phyloP scores from a whole-genome alignment of 306 rosid genomes.

The Cicer yamashitae region DNA sequence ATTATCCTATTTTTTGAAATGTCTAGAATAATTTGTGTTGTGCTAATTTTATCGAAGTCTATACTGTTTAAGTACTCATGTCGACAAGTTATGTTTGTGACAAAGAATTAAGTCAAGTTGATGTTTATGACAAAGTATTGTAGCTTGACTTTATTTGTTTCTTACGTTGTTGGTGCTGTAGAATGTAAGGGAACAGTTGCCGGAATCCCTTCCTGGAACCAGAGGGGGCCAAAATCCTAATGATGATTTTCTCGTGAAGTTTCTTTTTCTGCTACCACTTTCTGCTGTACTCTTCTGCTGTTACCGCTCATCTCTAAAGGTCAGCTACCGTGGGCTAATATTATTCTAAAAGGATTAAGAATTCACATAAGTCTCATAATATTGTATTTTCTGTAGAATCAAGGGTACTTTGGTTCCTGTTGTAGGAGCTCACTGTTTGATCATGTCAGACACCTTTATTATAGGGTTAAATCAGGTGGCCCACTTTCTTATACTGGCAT shows the following conservation, averaged over 20 bases:
- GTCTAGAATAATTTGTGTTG: conserved; percentile 1
- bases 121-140: conserved; percentile 7
- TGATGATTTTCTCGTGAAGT: conserved; percentile 72
- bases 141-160: conserved; percentile 1
- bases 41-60: neutral
- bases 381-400: conserved; percentile 57
- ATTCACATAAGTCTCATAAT: conserved; percentile 38
- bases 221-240: conserved; percentile 83
- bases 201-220: conserved; percentile 91
- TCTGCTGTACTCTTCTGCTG: conserved; percentile 68
- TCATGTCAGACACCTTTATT: conserved; percentile 68
- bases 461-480: conserved; percentile 72
- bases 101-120: conserved; percentile 11
- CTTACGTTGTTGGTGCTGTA: conserved; percentile 50
- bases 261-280: conserved; percentile 76
- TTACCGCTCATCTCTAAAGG: conserved; percentile 69
- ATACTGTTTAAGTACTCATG: conserved; percentile 21
- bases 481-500: conserved; percentile 62
- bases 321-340: conserved; percentile 47
- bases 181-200: conserved; percentile 80
- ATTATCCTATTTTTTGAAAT: conserved; percentile 26
- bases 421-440: conserved; percentile 77
- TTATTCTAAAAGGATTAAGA: conserved; percentile 37
- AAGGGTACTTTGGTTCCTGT: conserved; percentile 56
- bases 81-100: conserved; percentile 11